A percentile compares a stretch with the other conserved stretches of the same genome.
These are phyloP conservation scores for Euryodendron excelsum DNA, from an alignment of 148 eudicot species.

Conservation along the genomic window DNA sequence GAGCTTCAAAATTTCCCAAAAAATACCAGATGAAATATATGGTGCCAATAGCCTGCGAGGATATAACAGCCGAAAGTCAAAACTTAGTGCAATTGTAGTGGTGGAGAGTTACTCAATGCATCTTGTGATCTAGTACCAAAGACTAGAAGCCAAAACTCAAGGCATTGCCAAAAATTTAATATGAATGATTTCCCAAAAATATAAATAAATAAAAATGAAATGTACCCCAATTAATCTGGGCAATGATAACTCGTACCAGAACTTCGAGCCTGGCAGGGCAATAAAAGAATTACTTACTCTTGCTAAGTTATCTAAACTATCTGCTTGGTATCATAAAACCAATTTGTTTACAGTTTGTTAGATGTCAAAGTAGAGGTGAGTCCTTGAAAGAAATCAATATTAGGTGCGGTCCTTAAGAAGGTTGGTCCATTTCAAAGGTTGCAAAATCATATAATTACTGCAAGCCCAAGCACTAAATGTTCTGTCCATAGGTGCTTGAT, in stretches of 20 bases:
- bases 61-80: not conserved
- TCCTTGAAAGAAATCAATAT: not conserved
- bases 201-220: not conserved
- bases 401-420: not conserved
- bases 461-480: not conserved
- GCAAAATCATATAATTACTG: not conserved
- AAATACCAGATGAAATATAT: constrained; percentile 69
- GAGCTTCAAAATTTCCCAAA: constrained; percentile 64
- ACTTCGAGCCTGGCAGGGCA: not conserved
- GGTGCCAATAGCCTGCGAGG: constrained; percentile 76
- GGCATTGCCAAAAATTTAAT: not conserved
- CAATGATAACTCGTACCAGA: not conserved
- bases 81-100: not conserved
- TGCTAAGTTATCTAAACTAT: not conserved
- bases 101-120: not conserved
- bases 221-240: not conserved
- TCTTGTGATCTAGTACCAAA: not conserved
- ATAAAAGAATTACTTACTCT: not conserved
- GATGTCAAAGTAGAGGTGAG: not conserved
- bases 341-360: not conserved
- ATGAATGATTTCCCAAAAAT: not conserved
- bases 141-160: not conserved
- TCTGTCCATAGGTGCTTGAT: not conserved
- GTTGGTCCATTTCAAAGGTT: not conserved
- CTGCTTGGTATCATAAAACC: not conserved